phyloP scores from a whole-genome alignment of 1,139 yeast species.

The Nakaseomyces delphensis region DNA sequence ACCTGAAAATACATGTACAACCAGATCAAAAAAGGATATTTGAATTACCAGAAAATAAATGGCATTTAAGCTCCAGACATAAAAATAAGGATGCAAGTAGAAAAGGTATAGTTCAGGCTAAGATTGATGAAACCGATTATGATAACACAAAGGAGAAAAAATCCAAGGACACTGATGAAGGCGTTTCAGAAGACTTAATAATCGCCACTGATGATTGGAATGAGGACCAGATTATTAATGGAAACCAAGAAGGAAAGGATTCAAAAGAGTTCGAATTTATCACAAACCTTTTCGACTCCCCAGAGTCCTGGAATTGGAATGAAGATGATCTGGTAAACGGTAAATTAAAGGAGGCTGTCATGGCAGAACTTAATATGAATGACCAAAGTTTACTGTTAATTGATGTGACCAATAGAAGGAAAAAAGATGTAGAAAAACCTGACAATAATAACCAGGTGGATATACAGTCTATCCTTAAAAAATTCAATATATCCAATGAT shows the following conservation, averaged over 20 bases:
- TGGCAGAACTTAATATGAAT: conserved; percentile 59
- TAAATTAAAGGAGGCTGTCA: conserved; percentile 41
- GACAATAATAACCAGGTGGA: background rate
- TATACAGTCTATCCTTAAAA: conserved; percentile 28
- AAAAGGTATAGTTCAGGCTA: conserved; percentile 19
- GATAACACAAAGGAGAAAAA: conserved; percentile 30
- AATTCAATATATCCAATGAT: conserved; percentile 81
- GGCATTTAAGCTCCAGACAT: conserved; percentile 12
- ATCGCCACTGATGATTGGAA: conserved; percentile 83
- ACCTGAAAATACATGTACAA: conserved; percentile 29
- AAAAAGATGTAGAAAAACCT: conserved; percentile 8
- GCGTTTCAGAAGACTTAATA: conserved; percentile 47
- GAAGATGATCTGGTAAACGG: conserved; percentile 82
- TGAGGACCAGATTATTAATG: conserved; percentile 53
- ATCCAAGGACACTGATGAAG: conserved; percentile 18
- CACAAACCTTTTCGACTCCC: background rate
- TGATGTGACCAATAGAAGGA: conserved; percentile 15
- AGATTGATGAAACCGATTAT: conserved; percentile 21
- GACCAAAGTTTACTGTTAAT: conserved; percentile 73
- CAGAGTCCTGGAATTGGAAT: conserved; percentile 43
- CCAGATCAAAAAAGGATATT: conserved; percentile 28
- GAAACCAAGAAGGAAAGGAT: conserved; percentile 9
- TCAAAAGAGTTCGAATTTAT: background rate
- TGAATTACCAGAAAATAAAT: conserved; percentile 15
- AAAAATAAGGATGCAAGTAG: conserved; percentile 12